Conservation (phyloP, 116 monocot genomes). For the Cymodocea nodosa region DNA sequence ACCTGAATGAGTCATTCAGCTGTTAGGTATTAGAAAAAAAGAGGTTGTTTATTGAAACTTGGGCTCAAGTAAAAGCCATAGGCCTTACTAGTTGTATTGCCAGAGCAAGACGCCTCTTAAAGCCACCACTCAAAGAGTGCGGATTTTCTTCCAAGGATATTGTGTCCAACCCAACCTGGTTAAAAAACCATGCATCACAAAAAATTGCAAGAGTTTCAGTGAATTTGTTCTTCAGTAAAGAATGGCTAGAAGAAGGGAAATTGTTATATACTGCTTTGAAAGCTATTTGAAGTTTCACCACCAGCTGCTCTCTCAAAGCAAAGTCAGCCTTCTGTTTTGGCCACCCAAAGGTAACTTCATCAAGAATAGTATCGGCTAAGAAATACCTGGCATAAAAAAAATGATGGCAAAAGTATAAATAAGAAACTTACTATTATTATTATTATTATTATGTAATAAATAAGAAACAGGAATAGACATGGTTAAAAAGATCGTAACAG, state of each 20-base stretch:
- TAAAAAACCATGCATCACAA: neutral
- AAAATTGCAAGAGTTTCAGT: neutral
- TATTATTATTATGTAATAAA: too few species aligned
- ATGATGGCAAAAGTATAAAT: neutral
- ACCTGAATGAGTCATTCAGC: constrained; percentile 30
- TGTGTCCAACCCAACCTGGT: constrained; percentile 60
- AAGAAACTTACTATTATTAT: too few species aligned
- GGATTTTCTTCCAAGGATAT: constrained; percentile 81
- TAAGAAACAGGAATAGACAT: too few species aligned
- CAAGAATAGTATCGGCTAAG: constrained; percentile 83
- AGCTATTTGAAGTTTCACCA: constrained; percentile 64
- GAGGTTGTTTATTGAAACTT: neutral
- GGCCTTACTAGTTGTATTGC: constrained; percentile 77
- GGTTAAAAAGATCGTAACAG: too few species aligned
- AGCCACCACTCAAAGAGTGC: constrained; percentile 88
- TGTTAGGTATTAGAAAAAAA: neutral
- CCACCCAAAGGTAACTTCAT: constrained; percentile 97
- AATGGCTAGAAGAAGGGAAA: neutral
- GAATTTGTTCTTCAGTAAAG: neutral
- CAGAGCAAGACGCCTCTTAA: constrained; percentile 83
- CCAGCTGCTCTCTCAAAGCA: constrained; percentile 47
- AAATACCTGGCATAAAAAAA: constrained; percentile 53
- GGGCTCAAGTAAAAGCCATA: neutral
- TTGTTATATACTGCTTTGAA: constrained; percentile 47
- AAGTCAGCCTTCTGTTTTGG: constrained; percentile 64